Conservation (phyloP, 2,329 filamentous ascomycete species). For the Talaromyces sp. region DNA sequence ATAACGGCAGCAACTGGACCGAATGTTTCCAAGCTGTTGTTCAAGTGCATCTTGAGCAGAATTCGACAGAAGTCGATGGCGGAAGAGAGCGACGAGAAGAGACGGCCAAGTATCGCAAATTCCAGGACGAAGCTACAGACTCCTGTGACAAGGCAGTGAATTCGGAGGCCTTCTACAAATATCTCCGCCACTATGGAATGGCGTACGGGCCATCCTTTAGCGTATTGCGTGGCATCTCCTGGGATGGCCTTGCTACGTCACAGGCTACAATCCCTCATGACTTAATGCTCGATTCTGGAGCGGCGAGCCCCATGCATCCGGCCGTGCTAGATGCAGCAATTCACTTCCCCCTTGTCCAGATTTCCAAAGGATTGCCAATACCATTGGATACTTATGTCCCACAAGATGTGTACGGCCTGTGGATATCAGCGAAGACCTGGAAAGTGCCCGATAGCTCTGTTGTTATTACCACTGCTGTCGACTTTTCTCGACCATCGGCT, state of each 20-base stretch:
- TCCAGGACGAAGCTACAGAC: not conserved
- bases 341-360: no score
- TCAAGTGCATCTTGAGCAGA: slow-evolving; percentile 21
- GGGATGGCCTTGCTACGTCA: not conserved
- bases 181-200: not conserved
- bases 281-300: not conserved
- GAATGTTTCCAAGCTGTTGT: slow-evolving; percentile 28
- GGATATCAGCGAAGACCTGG: no score
- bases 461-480: no score
- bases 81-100: not conserved
- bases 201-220: not conserved
- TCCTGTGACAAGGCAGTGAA: not conserved
- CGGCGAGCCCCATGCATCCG: slow-evolving; percentile 28
- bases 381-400: no score
- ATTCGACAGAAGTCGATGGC: not conserved
- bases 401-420: no score
- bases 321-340: slow-evolving; percentile 31
- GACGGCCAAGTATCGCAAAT: not conserved
- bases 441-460: no score
- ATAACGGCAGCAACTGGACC: slow-evolving; percentile 23
- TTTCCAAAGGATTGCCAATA: no score
- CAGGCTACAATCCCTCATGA: not conserved
- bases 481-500: no score
- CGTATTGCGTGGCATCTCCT: not conserved
- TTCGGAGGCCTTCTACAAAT: not conserved